Conservation (phyloP, 495 filamentous ascomycete species). For the Penicillium silybi region DNA sequence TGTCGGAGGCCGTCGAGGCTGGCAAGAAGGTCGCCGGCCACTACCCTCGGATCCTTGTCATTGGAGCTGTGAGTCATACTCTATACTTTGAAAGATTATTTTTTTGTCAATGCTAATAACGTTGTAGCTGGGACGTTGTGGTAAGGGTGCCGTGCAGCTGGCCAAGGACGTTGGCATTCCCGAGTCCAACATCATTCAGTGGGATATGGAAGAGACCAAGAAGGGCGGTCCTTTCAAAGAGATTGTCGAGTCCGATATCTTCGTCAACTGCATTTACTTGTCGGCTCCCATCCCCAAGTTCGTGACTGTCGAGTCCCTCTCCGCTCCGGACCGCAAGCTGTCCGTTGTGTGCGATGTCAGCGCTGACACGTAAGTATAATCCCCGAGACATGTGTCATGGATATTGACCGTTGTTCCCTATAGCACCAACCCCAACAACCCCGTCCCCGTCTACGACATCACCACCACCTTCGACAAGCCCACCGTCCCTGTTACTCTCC, state of each 20-base stretch:
- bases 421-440: conserved; percentile 67
- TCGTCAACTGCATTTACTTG: conserved; percentile 93
- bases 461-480: conserved; percentile 80
- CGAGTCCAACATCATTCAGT: conserved; percentile 72
- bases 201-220: conserved; percentile 88
- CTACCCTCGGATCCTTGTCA: conserved; percentile 53
- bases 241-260: conserved; percentile 66
- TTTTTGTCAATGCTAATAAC: conserved; percentile 4
- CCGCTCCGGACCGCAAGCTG: conserved; percentile 64
- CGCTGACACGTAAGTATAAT: conserved; percentile 54
- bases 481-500: conserved; percentile 64
- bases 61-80: conserved; percentile 48
- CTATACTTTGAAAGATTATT: not conserved
- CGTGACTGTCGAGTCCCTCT: conserved; percentile 66
- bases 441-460: conserved; percentile 79
- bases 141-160: conserved; percentile 77
- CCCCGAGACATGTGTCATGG: not conserved
- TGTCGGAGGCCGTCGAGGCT: conserved; percentile 62
- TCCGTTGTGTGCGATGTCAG: conserved; percentile 87
- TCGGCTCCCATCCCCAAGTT: conserved; percentile 59
- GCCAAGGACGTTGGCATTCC: conserved; percentile 72
- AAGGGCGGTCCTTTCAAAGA: conserved; percentile 80
- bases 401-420: not conserved
- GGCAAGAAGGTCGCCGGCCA: conserved; percentile 53
- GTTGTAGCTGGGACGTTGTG: conserved; percentile 70